A percentile compares a stretch with the other conserved stretches of the same genome.
Evolutionary conservation across 2,329 filamentous ascomycete species (phyloP).

Genomic region (Fusarium oxysporum): DNA sequence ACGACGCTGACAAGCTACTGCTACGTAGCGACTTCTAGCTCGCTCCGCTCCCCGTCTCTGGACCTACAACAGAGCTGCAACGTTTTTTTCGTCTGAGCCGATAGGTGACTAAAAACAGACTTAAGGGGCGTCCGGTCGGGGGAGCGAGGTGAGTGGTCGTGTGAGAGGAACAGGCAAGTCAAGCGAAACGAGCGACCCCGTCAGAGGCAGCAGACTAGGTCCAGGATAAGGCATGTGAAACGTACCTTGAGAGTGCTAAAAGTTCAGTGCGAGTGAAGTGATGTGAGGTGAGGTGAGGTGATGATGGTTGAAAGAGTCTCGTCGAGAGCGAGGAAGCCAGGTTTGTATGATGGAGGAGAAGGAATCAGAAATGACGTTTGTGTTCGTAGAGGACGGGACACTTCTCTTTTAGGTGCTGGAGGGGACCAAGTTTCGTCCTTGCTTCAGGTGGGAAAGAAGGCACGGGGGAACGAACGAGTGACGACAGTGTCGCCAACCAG

Average conservation of each 20-base stretch:
- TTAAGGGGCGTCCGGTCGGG: slow-evolving; percentile 39
- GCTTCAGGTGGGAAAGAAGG: slow-evolving; percentile 12
- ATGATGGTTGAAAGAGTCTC: slow-evolving; percentile 5
- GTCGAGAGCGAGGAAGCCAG: neutral
- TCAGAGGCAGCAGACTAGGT: slow-evolving; percentile 23
- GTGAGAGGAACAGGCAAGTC: slow-evolving; percentile 42
- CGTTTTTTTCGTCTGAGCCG: slow-evolving; percentile 15
- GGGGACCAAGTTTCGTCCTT: slow-evolving; percentile 32
- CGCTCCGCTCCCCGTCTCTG: slow-evolving; percentile 33
- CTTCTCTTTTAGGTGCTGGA: slow-evolving; percentile 30
- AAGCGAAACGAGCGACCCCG: slow-evolving; percentile 41
- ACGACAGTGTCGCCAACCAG: slow-evolving; percentile 35
- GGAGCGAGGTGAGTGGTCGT: slow-evolving; percentile 31
- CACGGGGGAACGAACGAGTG: slow-evolving; percentile 18
- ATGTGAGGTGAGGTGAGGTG: neutral
- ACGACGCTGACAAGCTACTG: slow-evolving; percentile 23
- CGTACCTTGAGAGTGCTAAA: slow-evolving; percentile 33
- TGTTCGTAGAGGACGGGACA: slow-evolving; percentile 25
- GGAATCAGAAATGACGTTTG: slow-evolving; percentile 36
- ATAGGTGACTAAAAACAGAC: slow-evolving; percentile 25
- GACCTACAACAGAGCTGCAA: slow-evolving; percentile 24
- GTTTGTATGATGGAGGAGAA: slow-evolving; percentile 17
- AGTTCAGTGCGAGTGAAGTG: neutral
- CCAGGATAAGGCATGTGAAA: slow-evolving; percentile 26
- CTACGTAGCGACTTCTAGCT: slow-evolving; percentile 36